phyloP scores from a whole-genome alignment of 352 stramenopile species.

The Pythium rhizo-oryzae region DNA sequence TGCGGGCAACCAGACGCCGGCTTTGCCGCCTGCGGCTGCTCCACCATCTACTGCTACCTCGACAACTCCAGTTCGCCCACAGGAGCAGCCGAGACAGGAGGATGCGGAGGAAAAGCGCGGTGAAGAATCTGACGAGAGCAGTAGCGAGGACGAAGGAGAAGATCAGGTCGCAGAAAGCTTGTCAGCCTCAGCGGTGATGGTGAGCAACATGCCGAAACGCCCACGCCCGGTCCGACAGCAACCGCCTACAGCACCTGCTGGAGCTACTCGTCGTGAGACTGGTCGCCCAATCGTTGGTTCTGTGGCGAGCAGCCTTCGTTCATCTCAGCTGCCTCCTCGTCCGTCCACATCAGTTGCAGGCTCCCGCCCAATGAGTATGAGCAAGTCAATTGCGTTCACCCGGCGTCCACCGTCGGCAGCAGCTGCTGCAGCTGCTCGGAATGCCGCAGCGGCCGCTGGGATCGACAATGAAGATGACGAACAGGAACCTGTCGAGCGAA shows the following conservation, averaged over 20 bases:
- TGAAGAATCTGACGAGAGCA: conserved; percentile 29
- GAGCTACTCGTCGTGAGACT: not conserved
- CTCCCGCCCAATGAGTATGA: conserved; percentile 72
- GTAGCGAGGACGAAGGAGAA: conserved; percentile 28
- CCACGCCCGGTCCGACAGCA: conserved; percentile 22
- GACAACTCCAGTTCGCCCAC: not conserved
- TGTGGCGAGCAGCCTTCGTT: conserved; percentile 16
- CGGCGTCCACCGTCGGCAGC: conserved; percentile 31
- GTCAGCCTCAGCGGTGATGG: conserved; percentile 30
- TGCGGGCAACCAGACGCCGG: not conserved
- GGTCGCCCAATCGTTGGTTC: conserved; percentile 21
- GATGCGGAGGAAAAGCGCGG: conserved; percentile 34
- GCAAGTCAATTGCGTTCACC: conserved; percentile 78
- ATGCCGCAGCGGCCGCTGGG: not conserved
- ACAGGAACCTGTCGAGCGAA: conserved; percentile 52
- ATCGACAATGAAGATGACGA: conserved; percentile 52
- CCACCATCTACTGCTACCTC: not conserved
- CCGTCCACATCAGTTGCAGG: conserved; percentile 52
- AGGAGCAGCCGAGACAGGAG: not conserved
- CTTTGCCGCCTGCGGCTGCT: conserved; percentile 1
- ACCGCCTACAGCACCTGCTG: conserved; percentile 1
- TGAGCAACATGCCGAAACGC: conserved; percentile 34
- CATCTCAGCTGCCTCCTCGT: conserved; percentile 43
- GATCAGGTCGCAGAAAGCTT: conserved; percentile 33
- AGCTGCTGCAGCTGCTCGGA: not conserved